Base-by-base conservation (phyloP, 2,329 filamentous ascomycete species). In the Berkeleyomyces basicola region DNA sequence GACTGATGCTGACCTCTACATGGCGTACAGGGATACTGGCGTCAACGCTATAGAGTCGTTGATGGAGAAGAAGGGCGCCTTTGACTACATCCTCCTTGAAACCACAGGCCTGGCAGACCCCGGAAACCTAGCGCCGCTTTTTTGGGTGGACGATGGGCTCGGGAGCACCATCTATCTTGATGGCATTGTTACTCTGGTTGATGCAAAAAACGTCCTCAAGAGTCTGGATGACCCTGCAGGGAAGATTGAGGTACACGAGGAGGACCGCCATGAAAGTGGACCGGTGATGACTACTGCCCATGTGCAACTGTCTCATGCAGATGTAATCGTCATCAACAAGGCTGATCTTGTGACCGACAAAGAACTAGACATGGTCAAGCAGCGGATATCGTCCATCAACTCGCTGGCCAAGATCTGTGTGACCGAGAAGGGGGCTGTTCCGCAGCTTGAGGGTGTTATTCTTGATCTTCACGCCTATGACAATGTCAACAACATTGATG, bases 41-140 rank as follows among this genome's bases (percentile, higher is more conserved):
- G 92, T 99, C 44, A 89, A 89, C 67, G 93, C 93, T 43, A 95
- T 99, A 62, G 93, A 99, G 75, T 89, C 89, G 1, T 78, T 99
- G 2, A 97, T 99, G 89, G 88, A 91, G 67, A 90, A 90, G 69
- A 89, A 88, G 67, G 92, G 92, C 59, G 85, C 86, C 3, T 99
- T 99, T 70, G 93, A 99, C 75, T 99, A 97, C 75, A 97, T 99
- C 67, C 81, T 99, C 2, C 83, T 99, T 0, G 93, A 99, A 73
- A 99, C 93, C 0, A 97, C 93, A 0, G 93, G 93, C 0, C 80
- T 99, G 4, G 93, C 93, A 3, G 92, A 99, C 70, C 93, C 93
- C 0, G 93, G 93, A 1, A 97, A 97, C 69, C 84, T 99, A 60
- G 93, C 93, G 0, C 93, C 93, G 0, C 76, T 97, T 11, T 99